These are phyloP conservation scores for Verruconis gallopava DNA, from an alignment of 2,329 filamentous ascomycete genomes.

Conservation along the genomic window DNA sequence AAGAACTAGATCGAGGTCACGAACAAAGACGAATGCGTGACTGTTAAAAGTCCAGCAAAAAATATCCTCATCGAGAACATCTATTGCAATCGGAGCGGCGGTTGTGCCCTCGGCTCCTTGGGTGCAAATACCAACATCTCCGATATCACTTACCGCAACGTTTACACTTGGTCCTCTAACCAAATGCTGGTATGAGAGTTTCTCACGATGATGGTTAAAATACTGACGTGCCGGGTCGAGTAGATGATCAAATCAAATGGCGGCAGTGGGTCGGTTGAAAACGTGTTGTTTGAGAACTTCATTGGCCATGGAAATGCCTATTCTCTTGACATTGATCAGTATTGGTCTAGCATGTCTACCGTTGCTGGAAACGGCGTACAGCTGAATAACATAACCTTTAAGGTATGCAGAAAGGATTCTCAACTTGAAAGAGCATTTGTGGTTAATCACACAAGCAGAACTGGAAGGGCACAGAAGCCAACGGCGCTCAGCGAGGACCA, in stretches of 20 bases:
- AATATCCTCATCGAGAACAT: conserved; percentile 47
- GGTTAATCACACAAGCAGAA: conserved; percentile 18
- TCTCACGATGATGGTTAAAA: too few species aligned
- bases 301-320: conserved; percentile 48
- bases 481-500: conserved; percentile 39
- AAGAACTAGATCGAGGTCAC: conserved; percentile 38
- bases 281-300: conserved; percentile 44
- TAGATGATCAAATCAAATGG: conserved; percentile 52
- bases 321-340: conserved; percentile 41
- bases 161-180: conserved; percentile 47
- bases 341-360: conserved; percentile 34
- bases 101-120: conserved; percentile 45
- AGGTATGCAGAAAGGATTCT: conserved; percentile 10
- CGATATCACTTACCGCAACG: conserved; percentile 40
- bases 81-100: conserved; percentile 50
- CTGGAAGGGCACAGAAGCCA: conserved; percentile 41
- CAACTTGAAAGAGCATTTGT: neutral
- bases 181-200: too few species aligned
- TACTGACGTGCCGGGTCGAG: too few species aligned
- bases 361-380: conserved; percentile 38
- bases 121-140: conserved; percentile 36
- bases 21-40: conserved; percentile 50
- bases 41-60: conserved; percentile 40
- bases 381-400: conserved; percentile 40
- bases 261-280: conserved; percentile 39